phyloP scores from a whole-genome alignment of 495 filamentous ascomycete species.

The Halenospora varia region DNA sequence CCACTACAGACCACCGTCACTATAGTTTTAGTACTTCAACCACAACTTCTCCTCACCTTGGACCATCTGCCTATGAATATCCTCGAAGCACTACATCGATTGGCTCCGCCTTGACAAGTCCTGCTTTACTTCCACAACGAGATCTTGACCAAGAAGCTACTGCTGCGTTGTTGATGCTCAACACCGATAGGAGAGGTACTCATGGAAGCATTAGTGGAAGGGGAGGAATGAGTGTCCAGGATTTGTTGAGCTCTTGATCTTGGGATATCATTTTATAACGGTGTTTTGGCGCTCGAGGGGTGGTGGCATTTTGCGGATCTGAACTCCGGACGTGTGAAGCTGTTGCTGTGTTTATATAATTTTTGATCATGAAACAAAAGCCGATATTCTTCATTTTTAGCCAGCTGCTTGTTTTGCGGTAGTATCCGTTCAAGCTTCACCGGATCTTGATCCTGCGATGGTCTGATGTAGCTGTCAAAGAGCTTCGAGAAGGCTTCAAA shows the following conservation, averaged over 20 bases:
- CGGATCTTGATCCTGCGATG: too few relatives aligned
- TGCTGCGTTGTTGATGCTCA: constrained; percentile 75
- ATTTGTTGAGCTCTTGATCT: constrained; percentile 64
- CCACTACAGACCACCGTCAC: constrained; percentile 36
- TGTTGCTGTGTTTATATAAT: too few relatives aligned
- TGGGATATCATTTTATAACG: neutral
- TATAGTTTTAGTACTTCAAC: constrained; percentile 42
- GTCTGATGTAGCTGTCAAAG: too few relatives aligned
- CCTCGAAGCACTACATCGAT: constrained; percentile 23
- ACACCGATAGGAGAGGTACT: constrained; percentile 55
- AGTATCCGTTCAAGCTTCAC: too few relatives aligned
- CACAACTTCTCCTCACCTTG: constrained; percentile 43
- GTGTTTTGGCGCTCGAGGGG: too few relatives aligned
- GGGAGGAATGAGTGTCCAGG: constrained; percentile 71
- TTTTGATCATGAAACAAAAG: too few relatives aligned
- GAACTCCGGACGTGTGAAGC: too few relatives aligned
- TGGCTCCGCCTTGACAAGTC: constrained; percentile 44
- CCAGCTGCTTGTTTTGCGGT: too few relatives aligned
- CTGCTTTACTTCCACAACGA: constrained; percentile 34
- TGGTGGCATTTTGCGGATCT: too few relatives aligned
- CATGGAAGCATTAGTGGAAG: constrained; percentile 16
- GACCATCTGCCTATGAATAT: constrained; percentile 34
- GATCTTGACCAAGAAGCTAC: constrained; percentile 74
- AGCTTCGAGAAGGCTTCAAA: too few relatives aligned
- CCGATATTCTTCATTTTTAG: too few relatives aligned